A percentile compares a stretch with the other conserved stretches of the same genome.
Conservation (phyloP, 1,284 basidiomycete species). For the Cryptococcus maquisensis region DNA sequence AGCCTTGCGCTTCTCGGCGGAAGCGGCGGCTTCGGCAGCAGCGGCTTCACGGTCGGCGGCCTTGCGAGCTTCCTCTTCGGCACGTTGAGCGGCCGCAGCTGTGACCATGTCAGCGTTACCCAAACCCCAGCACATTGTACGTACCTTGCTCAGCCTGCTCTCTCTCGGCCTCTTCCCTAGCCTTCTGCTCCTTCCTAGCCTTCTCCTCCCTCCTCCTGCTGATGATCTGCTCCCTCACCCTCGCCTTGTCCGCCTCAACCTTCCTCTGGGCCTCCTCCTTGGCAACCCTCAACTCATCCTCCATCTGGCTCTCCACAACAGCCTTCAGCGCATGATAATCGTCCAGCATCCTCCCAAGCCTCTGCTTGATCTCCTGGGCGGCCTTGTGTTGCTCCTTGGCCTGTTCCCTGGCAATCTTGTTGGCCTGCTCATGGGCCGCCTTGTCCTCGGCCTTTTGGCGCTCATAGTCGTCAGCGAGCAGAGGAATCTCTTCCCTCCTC, state of each 20-base stretch:
- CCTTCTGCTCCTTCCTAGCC: slow-evolving; percentile 58
- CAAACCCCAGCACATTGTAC: slow-evolving; percentile 25
- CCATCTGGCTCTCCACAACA: slow-evolving; percentile 60
- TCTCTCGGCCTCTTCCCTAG: slow-evolving; percentile 58
- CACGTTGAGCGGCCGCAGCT: slow-evolving; percentile 52
- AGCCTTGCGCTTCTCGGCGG: slow-evolving; percentile 24
- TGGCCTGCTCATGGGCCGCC: slow-evolving; percentile 63
- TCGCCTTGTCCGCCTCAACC: slow-evolving; percentile 81
- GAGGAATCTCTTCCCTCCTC: slow-evolving; percentile 86
- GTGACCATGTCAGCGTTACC: slow-evolving; percentile 27
- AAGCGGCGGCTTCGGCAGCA: slow-evolving; percentile 48
- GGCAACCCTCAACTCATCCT: slow-evolving; percentile 67
- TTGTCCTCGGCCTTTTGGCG: slow-evolving; percentile 74
- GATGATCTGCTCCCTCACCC: slow-evolving; percentile 59
- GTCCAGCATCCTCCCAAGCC: slow-evolving; percentile 67
- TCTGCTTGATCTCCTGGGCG: slow-evolving; percentile 71
- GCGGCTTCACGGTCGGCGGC: slow-evolving; percentile 52
- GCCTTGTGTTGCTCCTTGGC: slow-evolving; percentile 63
- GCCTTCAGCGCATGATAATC: slow-evolving; percentile 67
- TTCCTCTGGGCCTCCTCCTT: slow-evolving; percentile 61
- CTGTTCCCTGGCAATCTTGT: slow-evolving; percentile 60
- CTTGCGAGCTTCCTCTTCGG: slow-evolving; percentile 33
- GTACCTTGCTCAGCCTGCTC: slow-evolving; percentile 44
- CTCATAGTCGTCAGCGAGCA: slow-evolving; percentile 84
- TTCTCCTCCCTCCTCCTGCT: slow-evolving; percentile 50